phyloP scores from a whole-genome alignment of 768 basidiomycete species.

The Lactarius vividus region DNA sequence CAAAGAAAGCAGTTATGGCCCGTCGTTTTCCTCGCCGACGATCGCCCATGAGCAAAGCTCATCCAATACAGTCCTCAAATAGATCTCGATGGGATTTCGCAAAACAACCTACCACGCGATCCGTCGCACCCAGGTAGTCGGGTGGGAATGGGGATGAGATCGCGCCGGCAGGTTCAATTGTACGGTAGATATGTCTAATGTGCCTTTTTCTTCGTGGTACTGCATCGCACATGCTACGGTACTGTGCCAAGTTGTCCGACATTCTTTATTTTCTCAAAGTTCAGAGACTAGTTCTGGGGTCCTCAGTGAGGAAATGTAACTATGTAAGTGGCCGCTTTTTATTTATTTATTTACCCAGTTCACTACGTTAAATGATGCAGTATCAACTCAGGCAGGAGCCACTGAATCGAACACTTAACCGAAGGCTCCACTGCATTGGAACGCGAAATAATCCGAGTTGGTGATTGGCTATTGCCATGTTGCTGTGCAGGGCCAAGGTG shows the following conservation, averaged over 20 bases:
- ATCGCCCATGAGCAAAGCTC: slow-evolving; percentile 3
- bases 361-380: not conserved
- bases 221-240: not conserved
- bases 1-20: not conserved
- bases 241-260: not conserved
- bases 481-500: not conserved
- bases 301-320: not conserved
- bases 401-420: not conserved
- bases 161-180: not conserved
- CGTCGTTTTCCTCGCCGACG: slow-evolving; percentile 1
- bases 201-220: not conserved
- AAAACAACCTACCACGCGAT: not conserved
- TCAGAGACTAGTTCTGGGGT: not conserved
- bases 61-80: slow-evolving; percentile 5
- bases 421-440: not conserved
- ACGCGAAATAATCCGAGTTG: not conserved
- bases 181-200: not conserved
- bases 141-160: slow-evolving; percentile 3
- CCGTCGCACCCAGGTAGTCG: slow-evolving; percentile 2
- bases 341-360: not conserved
- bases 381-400: not conserved
- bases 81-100: slow-evolving; percentile 2
- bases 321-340: not conserved
- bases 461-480: not conserved
- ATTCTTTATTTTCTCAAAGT: not conserved